Conservation (phyloP, 2,329 filamentous ascomycete genomes). For the Colletotrichum camelliae region DNA sequence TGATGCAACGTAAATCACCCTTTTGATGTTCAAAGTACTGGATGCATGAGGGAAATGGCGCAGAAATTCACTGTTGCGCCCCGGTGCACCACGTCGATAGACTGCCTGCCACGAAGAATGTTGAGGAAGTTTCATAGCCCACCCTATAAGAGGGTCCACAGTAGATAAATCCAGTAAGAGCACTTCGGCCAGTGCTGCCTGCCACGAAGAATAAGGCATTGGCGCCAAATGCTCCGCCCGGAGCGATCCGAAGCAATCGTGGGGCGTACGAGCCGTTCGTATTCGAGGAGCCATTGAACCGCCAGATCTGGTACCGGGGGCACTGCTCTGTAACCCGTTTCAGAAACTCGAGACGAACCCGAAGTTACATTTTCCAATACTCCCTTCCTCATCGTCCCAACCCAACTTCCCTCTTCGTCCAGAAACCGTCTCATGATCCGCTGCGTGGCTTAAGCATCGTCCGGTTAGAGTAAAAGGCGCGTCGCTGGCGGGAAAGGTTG, state of each 20-base stretch:
- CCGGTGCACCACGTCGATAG: too few relatives aligned
- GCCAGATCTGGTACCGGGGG: not conserved
- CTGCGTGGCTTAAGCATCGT: not conserved
- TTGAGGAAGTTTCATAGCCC: too few relatives aligned
- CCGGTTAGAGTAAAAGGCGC: not conserved
- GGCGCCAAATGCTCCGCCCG: not conserved
- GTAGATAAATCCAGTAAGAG: too few relatives aligned
- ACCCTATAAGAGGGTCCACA: too few relatives aligned
- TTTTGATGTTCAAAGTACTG: not conserved
- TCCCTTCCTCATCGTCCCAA: not conserved
- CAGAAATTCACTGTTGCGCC: not conserved
- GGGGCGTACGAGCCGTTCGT: not conserved
- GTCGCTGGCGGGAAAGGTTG: not conserved
- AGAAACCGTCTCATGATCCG: not conserved
- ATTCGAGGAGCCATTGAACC: not conserved
- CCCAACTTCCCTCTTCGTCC: not conserved
- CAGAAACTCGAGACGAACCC: not conserved
- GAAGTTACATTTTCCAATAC: not conserved
- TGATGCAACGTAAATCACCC: accelerated
- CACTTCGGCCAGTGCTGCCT: too few relatives aligned
- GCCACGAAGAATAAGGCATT: not conserved
- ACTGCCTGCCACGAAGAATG: not conserved
- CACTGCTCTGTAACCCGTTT: not conserved
- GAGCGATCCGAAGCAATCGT: not conserved
- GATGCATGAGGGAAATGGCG: not conserved